Percentiles rank a stretch among this genome's conserved stretches.
Conservation (phyloP, 1,139 yeast species). For the Kodamaea ohmeri region DNA sequence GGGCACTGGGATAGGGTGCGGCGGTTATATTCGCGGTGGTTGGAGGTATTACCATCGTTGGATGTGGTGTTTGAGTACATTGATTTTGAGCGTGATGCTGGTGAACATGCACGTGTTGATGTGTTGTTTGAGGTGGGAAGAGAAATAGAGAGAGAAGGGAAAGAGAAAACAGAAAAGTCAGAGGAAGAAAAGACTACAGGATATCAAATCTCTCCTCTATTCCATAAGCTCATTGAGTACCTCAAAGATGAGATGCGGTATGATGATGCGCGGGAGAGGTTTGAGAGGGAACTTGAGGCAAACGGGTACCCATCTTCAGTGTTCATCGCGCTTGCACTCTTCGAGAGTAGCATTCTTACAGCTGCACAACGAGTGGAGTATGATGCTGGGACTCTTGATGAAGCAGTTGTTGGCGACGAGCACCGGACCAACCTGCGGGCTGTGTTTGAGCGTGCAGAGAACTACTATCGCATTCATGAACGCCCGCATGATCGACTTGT, state of each 20-base stretch:
- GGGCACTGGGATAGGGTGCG: conserved; percentile 82
- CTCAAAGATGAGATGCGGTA: conserved; percentile 60
- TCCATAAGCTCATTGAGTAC: conserved; percentile 47
- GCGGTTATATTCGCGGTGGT: conserved; percentile 62
- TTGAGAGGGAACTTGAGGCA: conserved; percentile 39
- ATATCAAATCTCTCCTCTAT: background rate
- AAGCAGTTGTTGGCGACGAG: conserved; percentile 50
- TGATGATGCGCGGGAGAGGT: conserved; percentile 50
- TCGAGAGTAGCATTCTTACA: conserved; percentile 69
- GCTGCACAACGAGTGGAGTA: conserved; percentile 44
- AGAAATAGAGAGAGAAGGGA: conserved; percentile 12
- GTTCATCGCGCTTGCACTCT: conserved; percentile 71
- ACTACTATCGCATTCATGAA: conserved; percentile 35
- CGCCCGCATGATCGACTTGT: conserved; percentile 47
- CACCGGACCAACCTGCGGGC: conserved; percentile 53
- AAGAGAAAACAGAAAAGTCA: conserved; percentile 16
- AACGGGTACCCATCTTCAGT: conserved; percentile 33
- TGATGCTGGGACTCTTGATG: conserved; percentile 35
- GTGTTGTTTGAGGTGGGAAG: conserved; percentile 58
- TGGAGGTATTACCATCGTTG: conserved; percentile 45
- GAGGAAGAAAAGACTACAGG: conserved; percentile 19
- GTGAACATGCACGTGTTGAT: conserved; percentile 67
- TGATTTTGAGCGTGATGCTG: conserved; percentile 62
- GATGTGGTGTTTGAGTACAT: conserved; percentile 49
- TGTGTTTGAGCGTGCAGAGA: conserved; percentile 57